Evolutionary conservation across 805 yeast genomes (phyloP).

Genomic region (Jamesozyma piceae): DNA sequence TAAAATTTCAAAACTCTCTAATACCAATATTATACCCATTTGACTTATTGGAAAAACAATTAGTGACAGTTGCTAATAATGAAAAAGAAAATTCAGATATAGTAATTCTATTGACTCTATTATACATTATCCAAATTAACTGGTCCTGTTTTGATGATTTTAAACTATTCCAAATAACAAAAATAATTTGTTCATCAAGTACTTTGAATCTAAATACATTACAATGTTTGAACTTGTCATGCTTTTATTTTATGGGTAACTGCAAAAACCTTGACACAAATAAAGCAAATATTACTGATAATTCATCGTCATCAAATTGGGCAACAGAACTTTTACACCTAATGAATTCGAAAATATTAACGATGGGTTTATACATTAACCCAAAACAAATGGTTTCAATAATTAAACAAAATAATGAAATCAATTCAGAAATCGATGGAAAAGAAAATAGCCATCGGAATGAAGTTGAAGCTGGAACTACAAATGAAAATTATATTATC

Average conservation of each 20-base stretch:
- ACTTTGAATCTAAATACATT: slow-evolving; percentile 9
- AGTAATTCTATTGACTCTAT: slow-evolving; percentile 11
- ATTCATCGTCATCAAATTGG: neutral
- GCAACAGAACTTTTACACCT: slow-evolving; percentile 14
- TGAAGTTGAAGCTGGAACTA: no score
- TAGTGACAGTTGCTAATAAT: slow-evolving; percentile 4
- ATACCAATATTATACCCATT: slow-evolving; percentile 21
- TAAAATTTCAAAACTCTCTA: slow-evolving; percentile 15
- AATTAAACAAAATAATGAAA: neutral
- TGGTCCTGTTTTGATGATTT: slow-evolving; percentile 24
- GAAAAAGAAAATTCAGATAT: slow-evolving; percentile 8
- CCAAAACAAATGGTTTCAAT: slow-evolving; percentile 14
- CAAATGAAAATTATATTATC: slow-evolving; percentile 9
- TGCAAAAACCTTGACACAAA: neutral
- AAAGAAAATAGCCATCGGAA: no score
- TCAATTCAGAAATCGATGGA: slow-evolving; percentile 1
- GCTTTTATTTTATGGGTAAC: slow-evolving; percentile 22
- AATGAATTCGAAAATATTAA: slow-evolving; percentile 13
- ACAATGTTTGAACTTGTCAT: slow-evolving; percentile 19
- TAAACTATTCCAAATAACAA: slow-evolving; percentile 20
- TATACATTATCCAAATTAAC: slow-evolving; percentile 24
- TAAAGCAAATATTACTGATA: neutral
- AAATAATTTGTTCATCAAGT: slow-evolving; percentile 13
- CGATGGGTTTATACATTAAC: slow-evolving; percentile 20
- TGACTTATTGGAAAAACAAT: slow-evolving; percentile 9